These are phyloP conservation scores for Fusarium beomiforme DNA, from an alignment of 2,329 filamentous ascomycete genomes.

Conservation along the genomic window DNA sequence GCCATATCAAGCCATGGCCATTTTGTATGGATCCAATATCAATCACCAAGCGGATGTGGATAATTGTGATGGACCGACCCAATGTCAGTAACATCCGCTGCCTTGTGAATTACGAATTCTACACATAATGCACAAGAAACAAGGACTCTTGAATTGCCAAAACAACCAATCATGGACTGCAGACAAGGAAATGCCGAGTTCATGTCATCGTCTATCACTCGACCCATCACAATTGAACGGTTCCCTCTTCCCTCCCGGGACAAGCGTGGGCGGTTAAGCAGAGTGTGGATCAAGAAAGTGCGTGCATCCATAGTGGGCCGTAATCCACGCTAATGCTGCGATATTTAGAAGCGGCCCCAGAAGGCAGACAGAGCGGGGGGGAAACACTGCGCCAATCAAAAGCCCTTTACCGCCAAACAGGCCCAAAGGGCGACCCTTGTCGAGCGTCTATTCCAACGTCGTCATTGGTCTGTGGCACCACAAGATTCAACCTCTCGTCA, in stretches of 20 bases:
- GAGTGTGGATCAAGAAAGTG: slow-evolving; percentile 33
- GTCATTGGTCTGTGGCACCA: slow-evolving; percentile 40
- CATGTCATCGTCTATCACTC: slow-evolving; percentile 31
- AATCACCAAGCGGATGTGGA: neutral
- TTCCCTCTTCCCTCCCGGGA: slow-evolving; percentile 13
- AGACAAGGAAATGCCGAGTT: slow-evolving; percentile 36
- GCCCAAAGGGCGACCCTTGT: slow-evolving; percentile 9
- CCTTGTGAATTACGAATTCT: slow-evolving; percentile 19
- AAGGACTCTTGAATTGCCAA: slow-evolving; percentile 7
- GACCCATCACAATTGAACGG: slow-evolving; percentile 32
- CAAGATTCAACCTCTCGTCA: slow-evolving; percentile 35
- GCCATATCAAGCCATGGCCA: slow-evolving; percentile 7
- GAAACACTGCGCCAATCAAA: slow-evolving; percentile 32
- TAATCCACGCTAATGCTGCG: slow-evolving; percentile 5
- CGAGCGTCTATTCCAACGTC: slow-evolving; percentile 39
- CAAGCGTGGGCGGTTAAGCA: slow-evolving; percentile 42
- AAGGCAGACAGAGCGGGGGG: slow-evolving; percentile 10
- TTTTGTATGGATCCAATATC: neutral
- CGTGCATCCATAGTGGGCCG: slow-evolving; percentile 25
- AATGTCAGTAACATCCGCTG: slow-evolving; percentile 11
- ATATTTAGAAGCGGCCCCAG: slow-evolving; percentile 33
- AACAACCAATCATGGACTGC: slow-evolving; percentile 28
- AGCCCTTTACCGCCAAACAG: slow-evolving; percentile 16
- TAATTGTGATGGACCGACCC: neutral
- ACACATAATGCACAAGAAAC: slow-evolving; percentile 8